A percentile compares a stretch with the other conserved stretches of the same genome.
These are phyloP conservation scores for Escallonia rubra DNA, from an alignment of 129 eudicot species.

Conservation along the genomic window DNA sequence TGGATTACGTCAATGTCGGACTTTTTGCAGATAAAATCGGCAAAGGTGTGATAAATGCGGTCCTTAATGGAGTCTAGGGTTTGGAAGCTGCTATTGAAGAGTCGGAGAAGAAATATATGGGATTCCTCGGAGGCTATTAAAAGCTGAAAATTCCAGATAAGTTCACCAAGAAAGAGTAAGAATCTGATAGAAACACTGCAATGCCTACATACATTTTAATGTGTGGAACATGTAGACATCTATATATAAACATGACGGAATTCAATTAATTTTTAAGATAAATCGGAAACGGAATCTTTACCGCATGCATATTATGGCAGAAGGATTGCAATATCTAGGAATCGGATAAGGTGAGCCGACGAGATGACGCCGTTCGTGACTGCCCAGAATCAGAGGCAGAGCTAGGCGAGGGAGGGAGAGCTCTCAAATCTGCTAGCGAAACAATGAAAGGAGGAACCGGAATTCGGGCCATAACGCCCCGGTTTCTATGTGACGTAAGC, in stretches of 20 bases:
- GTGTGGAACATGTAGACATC: not conserved
- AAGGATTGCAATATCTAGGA: not conserved
- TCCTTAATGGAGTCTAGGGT: conserved; percentile 34
- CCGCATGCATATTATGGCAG: conserved; percentile 9
- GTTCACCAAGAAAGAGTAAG: not conserved
- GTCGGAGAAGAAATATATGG: conserved; percentile 32
- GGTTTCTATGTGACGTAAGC: too few species aligned
- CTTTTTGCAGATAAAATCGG: conserved; percentile 12
- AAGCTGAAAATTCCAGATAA: conserved; percentile 17
- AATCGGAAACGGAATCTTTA: not conserved
- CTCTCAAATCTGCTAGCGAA: too few species aligned
- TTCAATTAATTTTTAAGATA: not conserved
- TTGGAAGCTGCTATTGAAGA: conserved; percentile 34
- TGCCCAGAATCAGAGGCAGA: not conserved
- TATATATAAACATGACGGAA: not conserved
- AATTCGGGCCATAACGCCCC: too few species aligned
- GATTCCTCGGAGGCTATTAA: conserved; percentile 36
- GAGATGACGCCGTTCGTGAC: not conserved
- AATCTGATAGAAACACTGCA: not conserved
- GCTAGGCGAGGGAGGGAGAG: too few species aligned
- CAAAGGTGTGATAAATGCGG: conserved; percentile 17
- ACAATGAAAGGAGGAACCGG: too few species aligned
- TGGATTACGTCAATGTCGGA: conserved; percentile 20
- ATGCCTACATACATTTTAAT: not conserved
- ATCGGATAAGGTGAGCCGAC: not conserved